Base-by-base conservation (phyloP, 257 asterid genomes). In the Eucommia ulmoides region DNA sequence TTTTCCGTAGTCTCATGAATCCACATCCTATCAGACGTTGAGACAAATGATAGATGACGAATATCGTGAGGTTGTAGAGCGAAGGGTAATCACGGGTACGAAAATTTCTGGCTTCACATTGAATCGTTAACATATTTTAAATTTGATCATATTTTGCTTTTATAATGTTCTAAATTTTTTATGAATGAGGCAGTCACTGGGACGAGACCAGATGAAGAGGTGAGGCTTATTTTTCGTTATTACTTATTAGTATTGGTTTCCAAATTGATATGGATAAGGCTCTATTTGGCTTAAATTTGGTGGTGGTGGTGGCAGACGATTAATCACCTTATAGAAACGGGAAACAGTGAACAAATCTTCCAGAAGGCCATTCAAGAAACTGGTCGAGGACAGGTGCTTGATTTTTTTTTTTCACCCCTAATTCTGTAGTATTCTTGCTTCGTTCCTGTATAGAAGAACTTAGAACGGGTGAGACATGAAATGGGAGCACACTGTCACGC, bases 31-130 rank as follows among this genome's bases (percentile, higher is more conserved):
- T 48, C 59, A 86, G 96, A 65, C 71, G 18, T 56, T 86, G 64
- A 80, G 96, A 42, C 88, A 78, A 63, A 74, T 65, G 59, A 78
- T 86, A 18, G 94, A 86, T 41, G 80, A 83, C 8, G 93, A 86
- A 56, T 86, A 86, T 69, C 96, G 96, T 2, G 96, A 86, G 72
- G 93, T 83, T 29, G 93, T 86, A 17, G 96, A 86, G 73, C 70
- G 94, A 67, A 74, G 96, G 67, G 94, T 86, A 49, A 72, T 83
- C 26, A 85, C 93, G 74, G 93, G 95, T 85, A 23, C 20, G 72
- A 50, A 56, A 24, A 20, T 9, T 16, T 42, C 2, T 16, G 11
- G n/a, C 44, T 42, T 10, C 19, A 42, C 48, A 42, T 0, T 0
- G 16, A 16, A 52, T 68, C 41, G 14, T 16, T 11, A 23, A 1